Conservation (phyloP, 495 filamentous ascomycete genomes). For the Neurospora sp. region DNA sequence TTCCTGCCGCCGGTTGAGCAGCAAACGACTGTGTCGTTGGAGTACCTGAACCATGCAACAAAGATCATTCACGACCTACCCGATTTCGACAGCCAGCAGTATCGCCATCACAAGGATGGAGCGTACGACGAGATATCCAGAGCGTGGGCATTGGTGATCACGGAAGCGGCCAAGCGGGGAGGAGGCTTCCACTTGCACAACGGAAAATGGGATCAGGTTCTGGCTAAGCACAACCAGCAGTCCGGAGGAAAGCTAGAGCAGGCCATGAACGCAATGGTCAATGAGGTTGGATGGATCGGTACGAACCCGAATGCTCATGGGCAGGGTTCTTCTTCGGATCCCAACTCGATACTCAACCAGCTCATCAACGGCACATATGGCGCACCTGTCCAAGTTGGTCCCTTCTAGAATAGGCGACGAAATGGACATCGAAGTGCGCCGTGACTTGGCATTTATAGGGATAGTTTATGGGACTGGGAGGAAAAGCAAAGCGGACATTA, state of each 20-base stretch:
- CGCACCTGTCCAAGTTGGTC: slow-evolving; percentile 63
- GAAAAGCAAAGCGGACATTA: neutral
- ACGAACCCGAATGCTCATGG: slow-evolving; percentile 27
- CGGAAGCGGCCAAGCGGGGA: slow-evolving; percentile 81
- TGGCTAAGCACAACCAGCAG: slow-evolving; percentile 80
- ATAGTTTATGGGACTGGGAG: neutral
- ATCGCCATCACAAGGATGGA: slow-evolving; percentile 85
- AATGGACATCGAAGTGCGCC: neutral
- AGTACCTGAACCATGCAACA: slow-evolving; percentile 80
- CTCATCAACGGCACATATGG: slow-evolving; percentile 71
- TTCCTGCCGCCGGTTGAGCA: slow-evolving; percentile 87
- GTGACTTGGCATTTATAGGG: neutral
- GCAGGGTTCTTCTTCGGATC: slow-evolving; percentile 39
- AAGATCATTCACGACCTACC: slow-evolving; percentile 83
- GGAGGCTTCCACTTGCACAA: slow-evolving; percentile 87
- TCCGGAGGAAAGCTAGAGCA: slow-evolving; percentile 74
- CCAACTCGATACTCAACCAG: slow-evolving; percentile 66
- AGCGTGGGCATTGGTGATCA: slow-evolving; percentile 88
- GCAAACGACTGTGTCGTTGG: slow-evolving; percentile 67
- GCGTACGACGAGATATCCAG: slow-evolving; percentile 92
- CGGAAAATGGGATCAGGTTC: slow-evolving; percentile 84
- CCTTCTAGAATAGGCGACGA: slow-evolving; percentile 40
- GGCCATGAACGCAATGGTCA: slow-evolving; percentile 67
- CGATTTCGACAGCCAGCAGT: slow-evolving; percentile 71
- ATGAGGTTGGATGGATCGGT: slow-evolving; percentile 68